A percentile compares a stretch with the other conserved stretches of the same genome.
These are phyloP conservation scores for Ceraceosorus guamensis DNA, from an alignment of 1,284 basidiomycete species.

Conservation along the genomic window DNA sequence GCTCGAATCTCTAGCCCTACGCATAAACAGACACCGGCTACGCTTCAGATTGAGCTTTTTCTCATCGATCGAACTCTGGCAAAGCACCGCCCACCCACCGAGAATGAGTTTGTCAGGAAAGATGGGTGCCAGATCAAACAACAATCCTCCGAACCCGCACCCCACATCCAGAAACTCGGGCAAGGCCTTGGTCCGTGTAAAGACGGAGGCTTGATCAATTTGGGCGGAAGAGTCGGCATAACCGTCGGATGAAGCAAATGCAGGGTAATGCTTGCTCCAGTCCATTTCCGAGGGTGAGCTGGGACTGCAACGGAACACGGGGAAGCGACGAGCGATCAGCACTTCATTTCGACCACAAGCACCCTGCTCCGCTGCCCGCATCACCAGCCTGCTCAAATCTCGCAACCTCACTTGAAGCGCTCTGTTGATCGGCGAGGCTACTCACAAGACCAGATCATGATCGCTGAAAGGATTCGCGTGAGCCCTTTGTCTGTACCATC, in stretches of 20 bases:
- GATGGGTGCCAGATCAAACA: slow-evolving; percentile 80
- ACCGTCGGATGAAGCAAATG: slow-evolving; percentile 52
- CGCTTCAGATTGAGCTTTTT: too few species aligned
- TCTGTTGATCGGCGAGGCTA: not conserved
- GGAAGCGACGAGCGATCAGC: not conserved
- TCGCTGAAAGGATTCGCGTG: slow-evolving; percentile 98
- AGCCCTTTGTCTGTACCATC: slow-evolving; percentile 90
- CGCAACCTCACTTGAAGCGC: not conserved
- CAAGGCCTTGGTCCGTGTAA: not conserved
- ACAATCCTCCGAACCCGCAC: slow-evolving; percentile 92
- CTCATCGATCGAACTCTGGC: too few species aligned
- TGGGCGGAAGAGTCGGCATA: not conserved
- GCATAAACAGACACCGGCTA: too few species aligned
- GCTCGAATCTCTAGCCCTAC: slow-evolving; percentile 85
- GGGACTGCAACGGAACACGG: slow-evolving; percentile 53
- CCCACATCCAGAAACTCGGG: slow-evolving; percentile 97
- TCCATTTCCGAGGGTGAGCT: slow-evolving; percentile 69
- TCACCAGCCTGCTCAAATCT: not conserved
- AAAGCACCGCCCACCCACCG: slow-evolving; percentile 41
- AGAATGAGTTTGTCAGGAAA: slow-evolving; percentile 91
- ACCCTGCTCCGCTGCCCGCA: not conserved
- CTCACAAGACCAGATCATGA: slow-evolving; percentile 74
- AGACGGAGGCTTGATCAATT: slow-evolving; percentile 45
- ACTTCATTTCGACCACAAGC: not conserved
- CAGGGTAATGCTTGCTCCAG: slow-evolving; percentile 79